phyloP scores from a whole-genome alignment of 805 yeast genomes.

The Candida cerambycidarum region DNA sequence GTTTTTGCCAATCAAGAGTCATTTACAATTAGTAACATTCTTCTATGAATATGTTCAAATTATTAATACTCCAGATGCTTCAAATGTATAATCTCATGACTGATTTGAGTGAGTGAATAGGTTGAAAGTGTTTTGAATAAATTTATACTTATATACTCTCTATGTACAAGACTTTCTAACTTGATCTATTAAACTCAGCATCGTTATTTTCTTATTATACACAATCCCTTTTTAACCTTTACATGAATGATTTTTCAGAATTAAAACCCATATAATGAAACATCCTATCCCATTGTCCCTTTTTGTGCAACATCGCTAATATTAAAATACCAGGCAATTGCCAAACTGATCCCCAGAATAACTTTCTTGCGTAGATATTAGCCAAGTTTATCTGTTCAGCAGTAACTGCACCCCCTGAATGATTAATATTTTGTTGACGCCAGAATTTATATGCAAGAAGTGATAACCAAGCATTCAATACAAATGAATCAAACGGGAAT shows the following conservation, averaged over 20 bases:
- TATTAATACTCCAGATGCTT: slow-evolving; percentile 27
- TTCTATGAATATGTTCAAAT: slow-evolving; percentile 47
- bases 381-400: slow-evolving; percentile 61
- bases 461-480: slow-evolving; percentile 84
- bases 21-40: slow-evolving; percentile 36
- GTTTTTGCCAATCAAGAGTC: slow-evolving; percentile 27
- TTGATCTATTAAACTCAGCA: no score
- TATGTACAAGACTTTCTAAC: not conserved
- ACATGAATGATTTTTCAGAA: not conserved
- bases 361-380: slow-evolving; percentile 70
- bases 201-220: no score
- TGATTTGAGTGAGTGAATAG: no score
- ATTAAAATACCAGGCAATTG: slow-evolving; percentile 88
- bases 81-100: not conserved
- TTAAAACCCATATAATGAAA: slow-evolving; percentile 27
- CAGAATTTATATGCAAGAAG: slow-evolving; percentile 80
- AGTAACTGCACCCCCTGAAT: slow-evolving; percentile 44
- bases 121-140: not conserved
- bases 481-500: slow-evolving; percentile 76
- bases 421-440: slow-evolving; percentile 71
- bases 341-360: slow-evolving; percentile 94
- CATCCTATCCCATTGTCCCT: slow-evolving; percentile 84
- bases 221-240: no score
- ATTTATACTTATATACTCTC: not conserved
- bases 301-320: slow-evolving; percentile 91